Evolutionary conservation across 177 flowering plant species (phyloP), one percentile per base, ranked within the genome.

Genomic region (Vitis hybrid): DNA sequence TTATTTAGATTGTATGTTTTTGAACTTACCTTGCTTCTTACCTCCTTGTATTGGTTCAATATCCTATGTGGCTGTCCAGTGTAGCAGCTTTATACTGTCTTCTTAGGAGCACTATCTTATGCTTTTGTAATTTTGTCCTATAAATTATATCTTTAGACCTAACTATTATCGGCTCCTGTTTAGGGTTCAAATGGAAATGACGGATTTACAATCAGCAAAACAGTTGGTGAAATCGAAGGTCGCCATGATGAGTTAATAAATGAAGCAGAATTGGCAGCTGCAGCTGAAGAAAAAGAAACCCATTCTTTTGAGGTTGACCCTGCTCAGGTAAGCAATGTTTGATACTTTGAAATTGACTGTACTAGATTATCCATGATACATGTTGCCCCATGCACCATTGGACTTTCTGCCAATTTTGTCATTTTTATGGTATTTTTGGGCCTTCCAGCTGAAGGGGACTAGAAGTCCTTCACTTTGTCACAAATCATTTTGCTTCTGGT

Each of bases 271-370:
- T 65, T 87, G 84, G 96, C 94, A 50, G 98, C 97, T 77, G 97
- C 83, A 35, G 91, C 92, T 50, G 99, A 91, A 79, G 99, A 95
- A 74, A 95, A 90, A 78, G 98, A 95, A 79, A 87, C 97, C 56
- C 97, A 92, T 84, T 78, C 97, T 3, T 96, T 96, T 82, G 99
- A 96, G 78, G 80, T 96, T 60, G 95, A 93, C 65, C 98, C 99
- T 70, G 68, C 90, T 72, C 97, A 91, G 95, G 99, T 91, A 75
- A 48, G n/a, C 4, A 19, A 19, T 21, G 10, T 65, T 9, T 60
- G 56, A 35, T 57, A 6, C 32, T 48, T 58, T 50, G 10, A 11
- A 49, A 18, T 2, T 14, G 7, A 21, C 54, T 12, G 52, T n/a
- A 56, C 48, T n/a, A 7, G 40, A 48, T 19, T 57, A 52, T 10